Base-by-base conservation (phyloP, 2,329 filamentous ascomycete genomes). In the Lecanoromycetidae sp. region DNA sequence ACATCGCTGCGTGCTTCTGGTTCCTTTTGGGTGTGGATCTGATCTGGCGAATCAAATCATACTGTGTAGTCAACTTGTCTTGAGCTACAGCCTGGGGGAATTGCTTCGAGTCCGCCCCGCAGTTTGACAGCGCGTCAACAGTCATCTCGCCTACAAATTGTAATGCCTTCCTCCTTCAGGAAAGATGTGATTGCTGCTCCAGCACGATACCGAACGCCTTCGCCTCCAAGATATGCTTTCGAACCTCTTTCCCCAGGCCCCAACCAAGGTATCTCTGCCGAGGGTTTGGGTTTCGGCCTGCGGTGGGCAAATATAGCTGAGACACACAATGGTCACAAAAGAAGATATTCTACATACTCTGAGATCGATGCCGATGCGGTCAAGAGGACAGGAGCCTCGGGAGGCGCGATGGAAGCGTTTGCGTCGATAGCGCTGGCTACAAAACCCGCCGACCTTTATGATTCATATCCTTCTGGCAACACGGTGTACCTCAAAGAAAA, bases 371-470 rank as follows among this genome's bases (percentile, higher is more conserved):
- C 32, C 13, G 23, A 32, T 15, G 20, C 9, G 39, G 4, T 17
- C 26, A 36, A 20, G 19, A n/a, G 25, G 13, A 2, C 25, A 5
- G n/a, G 10, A 6, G 19, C 32, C 26, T 35, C 40, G 26, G 42
- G 38, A 10, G 50, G 49, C 17, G 37, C 55, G 20, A 57, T 57
- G 46, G 51, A 72, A 57, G 66, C 69, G 32, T 65, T 72, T 54
- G 69, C 70, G 50, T 71, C 66, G 42, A 71, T 71, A 56, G 70
- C 69, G 36, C 63, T 72, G 53, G 68, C 69, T 38, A 71, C 67
- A 20, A 70, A 67, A 52, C 66, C 68, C 46, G 65, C 15, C 27
- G 49, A 55, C 61, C 47, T 60, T 61, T 39, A 55, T 63, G 22
- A 51, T 60, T 29, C 61, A 62, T 49, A 57, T 59, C 36, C 58